These are phyloP conservation scores for Trichoderma cornu-damae DNA, from an alignment of 2,329 filamentous ascomycete genomes.

Conservation along the genomic window DNA sequence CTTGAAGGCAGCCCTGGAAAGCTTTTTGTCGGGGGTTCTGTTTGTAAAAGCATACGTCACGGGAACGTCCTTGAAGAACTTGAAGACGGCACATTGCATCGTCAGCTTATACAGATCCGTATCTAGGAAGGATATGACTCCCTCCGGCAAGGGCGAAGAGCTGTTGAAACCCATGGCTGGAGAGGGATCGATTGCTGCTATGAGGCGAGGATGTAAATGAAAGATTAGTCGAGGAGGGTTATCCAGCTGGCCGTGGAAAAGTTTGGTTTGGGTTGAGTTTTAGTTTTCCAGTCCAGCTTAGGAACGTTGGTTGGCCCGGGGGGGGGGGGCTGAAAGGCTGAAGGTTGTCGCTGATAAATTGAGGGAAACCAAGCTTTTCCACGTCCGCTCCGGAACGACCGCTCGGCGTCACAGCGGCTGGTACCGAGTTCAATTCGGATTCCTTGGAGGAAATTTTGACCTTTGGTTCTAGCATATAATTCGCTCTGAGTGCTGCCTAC, in stretches of 20 bases:
- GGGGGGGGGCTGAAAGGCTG: slow-evolving; percentile 2
- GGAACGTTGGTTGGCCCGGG: too few species aligned
- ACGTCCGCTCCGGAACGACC: not conserved
- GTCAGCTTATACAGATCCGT: slow-evolving; percentile 92
- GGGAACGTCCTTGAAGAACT: slow-evolving; percentile 76
- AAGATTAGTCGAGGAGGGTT: not conserved
- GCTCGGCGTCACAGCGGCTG: not conserved
- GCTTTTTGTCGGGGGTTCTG: slow-evolving; percentile 86
- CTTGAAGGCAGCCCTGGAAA: slow-evolving; percentile 73
- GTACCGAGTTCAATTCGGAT: not conserved
- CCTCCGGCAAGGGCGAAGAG: slow-evolving; percentile 64
- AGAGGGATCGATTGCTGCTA: not conserved
- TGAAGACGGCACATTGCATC: slow-evolving; percentile 95
- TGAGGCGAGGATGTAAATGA: not conserved
- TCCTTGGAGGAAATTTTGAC: too few species aligned
- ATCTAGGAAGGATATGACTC: slow-evolving; percentile 76
- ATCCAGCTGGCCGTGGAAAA: not conserved
- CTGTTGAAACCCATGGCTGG: slow-evolving; percentile 59
- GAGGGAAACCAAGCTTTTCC: not conserved
- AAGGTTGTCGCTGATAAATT: slow-evolving; percentile 14
- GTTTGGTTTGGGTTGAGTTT: slow-evolving; percentile 14
- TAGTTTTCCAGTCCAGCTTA: not conserved
- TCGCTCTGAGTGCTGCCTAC: not conserved
- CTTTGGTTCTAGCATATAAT: not conserved
- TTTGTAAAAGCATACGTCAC: slow-evolving; percentile 96